These are phyloP conservation scores for Sextonia rubra DNA, from an alignment of 164 flowering plant genomes.

Conservation along the genomic window DNA sequence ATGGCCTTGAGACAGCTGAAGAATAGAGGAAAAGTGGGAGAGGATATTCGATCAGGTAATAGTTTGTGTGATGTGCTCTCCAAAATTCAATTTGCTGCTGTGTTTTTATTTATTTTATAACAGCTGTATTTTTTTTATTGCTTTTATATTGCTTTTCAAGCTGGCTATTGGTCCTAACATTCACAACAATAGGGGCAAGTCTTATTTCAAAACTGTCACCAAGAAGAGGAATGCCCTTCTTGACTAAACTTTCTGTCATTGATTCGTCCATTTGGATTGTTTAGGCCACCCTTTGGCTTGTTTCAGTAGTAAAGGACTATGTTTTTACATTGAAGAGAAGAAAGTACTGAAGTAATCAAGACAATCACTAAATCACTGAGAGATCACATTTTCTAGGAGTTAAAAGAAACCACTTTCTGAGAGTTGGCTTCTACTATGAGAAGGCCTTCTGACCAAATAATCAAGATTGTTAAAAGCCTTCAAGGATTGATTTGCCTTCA, in stretches of 20 bases:
- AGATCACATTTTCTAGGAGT: neutral
- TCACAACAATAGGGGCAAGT: neutral
- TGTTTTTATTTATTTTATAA: neutral
- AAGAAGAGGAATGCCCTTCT: neutral
- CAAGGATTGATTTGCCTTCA: too few species aligned
- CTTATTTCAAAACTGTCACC: neutral
- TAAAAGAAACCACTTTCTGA: too few species aligned
- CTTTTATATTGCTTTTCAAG: too few species aligned
- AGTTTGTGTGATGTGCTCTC: neutral
- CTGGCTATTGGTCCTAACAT: neutral
- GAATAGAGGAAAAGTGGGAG: conserved; percentile 87
- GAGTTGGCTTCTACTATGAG: too few species aligned
- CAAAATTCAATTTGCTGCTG: neutral
- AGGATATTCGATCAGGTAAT: conserved; percentile 92
- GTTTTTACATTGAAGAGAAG: neutral
- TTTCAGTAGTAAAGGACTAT: too few species aligned
- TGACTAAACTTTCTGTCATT: neutral
- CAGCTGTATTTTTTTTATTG: too few species aligned
- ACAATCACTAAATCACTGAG: neutral
- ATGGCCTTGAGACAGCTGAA: conserved; percentile 78
- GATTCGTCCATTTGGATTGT: too few species aligned
- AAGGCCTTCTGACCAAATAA: too few species aligned
- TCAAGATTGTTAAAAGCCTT: too few species aligned
- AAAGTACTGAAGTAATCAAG: neutral
- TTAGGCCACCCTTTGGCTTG: too few species aligned